Evolutionary conservation across 2,329 filamentous ascomycete genomes (phyloP), one percentile per base, ranked within the genome.

Genomic region (Hypoxylon sp.): DNA sequence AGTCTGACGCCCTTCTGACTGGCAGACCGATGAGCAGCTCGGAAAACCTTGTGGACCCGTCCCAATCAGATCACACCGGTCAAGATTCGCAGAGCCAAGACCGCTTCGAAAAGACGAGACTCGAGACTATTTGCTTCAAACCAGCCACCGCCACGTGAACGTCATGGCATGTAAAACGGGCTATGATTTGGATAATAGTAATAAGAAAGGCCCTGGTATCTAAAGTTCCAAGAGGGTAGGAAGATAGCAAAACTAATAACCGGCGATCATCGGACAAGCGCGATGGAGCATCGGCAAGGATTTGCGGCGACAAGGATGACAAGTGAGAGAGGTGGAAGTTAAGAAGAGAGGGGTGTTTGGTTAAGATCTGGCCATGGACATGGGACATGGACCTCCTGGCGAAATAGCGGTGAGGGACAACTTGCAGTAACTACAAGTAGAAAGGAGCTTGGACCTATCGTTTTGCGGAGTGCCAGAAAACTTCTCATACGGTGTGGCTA

Each of bases 261-360:
- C 68, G 68, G 66, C 68, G 73, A 76, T 77, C 76, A 75, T 75
- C 74, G 75, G 74, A 75, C 75, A 75, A 72, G 73, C 70, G 70
- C 67, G 69, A 75, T 74, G 73, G 72, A 70, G 72, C 55, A 64
- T 67, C 66, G 55, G 73, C 70, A 76, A 72, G 72, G 73, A 72
- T 76, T 72, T 62, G 70, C 72, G 65, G 71, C 72, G 70, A 72
- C 71, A 70, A 62, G 69, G 68, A 71, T 68, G 51, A 63, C 46
- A 39, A 48, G 60, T 57, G 52, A 67, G 60, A 64, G 66, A 29
- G 62, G 60, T 27, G 24, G 57, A 62, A 54, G 69, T 62, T 59
- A 57, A 67, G 57, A 62, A 57, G 59, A 65, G 47, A 52, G 65
- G 71, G 61, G 69, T 70, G 70, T 74, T 72, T 69, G 61, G 69